phyloP scores from a whole-genome alignment of 495 filamentous ascomycete species.

The Neurospora sp. region DNA sequence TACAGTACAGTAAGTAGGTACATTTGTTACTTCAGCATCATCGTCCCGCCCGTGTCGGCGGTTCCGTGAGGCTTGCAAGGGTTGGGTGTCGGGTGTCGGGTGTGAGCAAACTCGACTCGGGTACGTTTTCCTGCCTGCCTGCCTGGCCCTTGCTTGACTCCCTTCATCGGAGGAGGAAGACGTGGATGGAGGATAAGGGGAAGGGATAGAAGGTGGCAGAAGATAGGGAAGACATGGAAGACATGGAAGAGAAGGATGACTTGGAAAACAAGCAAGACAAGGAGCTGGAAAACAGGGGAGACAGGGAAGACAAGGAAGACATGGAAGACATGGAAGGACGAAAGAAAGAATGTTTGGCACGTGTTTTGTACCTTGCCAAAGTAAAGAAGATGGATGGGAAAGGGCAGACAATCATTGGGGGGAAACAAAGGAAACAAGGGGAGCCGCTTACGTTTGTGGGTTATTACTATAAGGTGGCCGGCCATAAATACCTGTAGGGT shows the following conservation, averaged over 20 bases:
- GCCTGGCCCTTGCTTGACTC: background rate
- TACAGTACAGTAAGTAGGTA: background rate
- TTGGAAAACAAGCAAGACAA: background rate
- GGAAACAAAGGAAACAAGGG: background rate
- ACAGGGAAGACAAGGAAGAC: background rate
- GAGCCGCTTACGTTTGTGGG: background rate
- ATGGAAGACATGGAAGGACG: background rate
- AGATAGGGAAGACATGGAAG: background rate
- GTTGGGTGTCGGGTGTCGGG: background rate
- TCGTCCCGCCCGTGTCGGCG: background rate
- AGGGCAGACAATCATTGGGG: background rate
- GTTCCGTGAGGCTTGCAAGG: background rate
- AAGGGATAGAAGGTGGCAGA: background rate
- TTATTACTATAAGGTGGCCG: background rate
- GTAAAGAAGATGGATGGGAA: background rate
- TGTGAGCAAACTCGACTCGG: background rate
- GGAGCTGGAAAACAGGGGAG: no score
- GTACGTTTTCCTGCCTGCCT: background rate
- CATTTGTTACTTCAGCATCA: no score
- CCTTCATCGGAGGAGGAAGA: background rate
- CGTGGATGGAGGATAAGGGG: background rate
- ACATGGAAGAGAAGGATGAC: background rate
- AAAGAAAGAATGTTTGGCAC: background rate
- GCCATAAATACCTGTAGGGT: background rate
- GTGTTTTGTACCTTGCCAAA: background rate